Conservation (phyloP, 106 monocot species). For the Vanilla planifolia region DNA sequence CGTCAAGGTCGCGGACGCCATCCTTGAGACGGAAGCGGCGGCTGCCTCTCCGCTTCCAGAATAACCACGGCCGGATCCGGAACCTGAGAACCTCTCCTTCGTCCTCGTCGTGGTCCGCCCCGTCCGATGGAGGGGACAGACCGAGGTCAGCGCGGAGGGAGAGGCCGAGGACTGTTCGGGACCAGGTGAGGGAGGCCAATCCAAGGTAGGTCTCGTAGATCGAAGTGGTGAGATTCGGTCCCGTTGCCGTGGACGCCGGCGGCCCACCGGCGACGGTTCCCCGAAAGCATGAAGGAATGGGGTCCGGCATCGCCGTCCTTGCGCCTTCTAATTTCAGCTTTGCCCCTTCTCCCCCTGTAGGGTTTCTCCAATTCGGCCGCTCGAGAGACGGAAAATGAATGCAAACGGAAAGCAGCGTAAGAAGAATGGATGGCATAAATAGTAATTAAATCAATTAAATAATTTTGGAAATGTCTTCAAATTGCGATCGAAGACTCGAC, state of each 20-base stretch:
- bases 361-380: too few relatives aligned
- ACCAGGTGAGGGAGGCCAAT: constrained; percentile 57
- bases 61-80: constrained; percentile 51
- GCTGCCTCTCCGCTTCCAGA: constrained; percentile 65
- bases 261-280: constrained; percentile 12
- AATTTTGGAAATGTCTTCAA: too few relatives aligned
- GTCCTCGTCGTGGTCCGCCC: constrained; percentile 1
- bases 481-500: too few relatives aligned
- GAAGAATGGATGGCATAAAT: too few relatives aligned
- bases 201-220: constrained; percentile 64
- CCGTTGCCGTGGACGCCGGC: constrained; percentile 13
- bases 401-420: too few relatives aligned
- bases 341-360: too few relatives aligned
- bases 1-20: neutral
- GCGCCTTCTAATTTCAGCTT: too few relatives aligned
- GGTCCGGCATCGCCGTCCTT: constrained; percentile 28
- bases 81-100: constrained; percentile 17
- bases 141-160: constrained; percentile 52
- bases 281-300: constrained; percentile 36
- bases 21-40: constrained; percentile 34
- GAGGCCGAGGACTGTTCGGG: constrained; percentile 61
- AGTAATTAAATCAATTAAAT: too few relatives aligned
- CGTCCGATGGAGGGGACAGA: constrained; percentile 4
- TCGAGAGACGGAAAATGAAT: too few relatives aligned
- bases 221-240: constrained; percentile 40